phyloP scores from a whole-genome alignment of 208 protist species.

The Willaertia magna region DNA sequence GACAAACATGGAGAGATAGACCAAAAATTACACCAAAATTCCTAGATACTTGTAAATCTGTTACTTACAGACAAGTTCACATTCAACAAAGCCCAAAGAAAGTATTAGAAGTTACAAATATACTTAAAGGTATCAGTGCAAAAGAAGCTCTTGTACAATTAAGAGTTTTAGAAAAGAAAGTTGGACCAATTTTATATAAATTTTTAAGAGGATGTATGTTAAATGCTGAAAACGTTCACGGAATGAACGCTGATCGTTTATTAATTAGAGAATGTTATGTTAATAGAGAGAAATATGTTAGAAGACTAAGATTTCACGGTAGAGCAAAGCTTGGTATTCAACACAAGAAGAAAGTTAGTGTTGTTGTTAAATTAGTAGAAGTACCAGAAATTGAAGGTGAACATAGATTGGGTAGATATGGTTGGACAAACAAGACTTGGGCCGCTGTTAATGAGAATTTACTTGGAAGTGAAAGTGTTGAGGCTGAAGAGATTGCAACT shows the following conservation, averaged over 20 bases:
- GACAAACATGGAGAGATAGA: background rate
- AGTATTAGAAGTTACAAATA: background rate
- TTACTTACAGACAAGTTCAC: background rate
- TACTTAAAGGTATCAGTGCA: background rate
- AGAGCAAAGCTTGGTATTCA: background rate
- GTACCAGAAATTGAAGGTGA: background rate
- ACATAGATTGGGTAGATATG: background rate
- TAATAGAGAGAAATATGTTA: background rate
- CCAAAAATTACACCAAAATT: background rate
- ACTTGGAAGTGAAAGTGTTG: background rate
- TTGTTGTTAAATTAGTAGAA: background rate
- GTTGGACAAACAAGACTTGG: slow-evolving; percentile 4
- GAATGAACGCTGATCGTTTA: background rate
- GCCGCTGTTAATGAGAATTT: background rate
- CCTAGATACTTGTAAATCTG: background rate
- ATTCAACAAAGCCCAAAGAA: background rate
- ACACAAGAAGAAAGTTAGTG: background rate
- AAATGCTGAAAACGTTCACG: background rate
- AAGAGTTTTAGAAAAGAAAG: background rate
- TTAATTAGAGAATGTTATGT: background rate
- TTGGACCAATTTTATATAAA: background rate
- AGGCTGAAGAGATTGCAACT: background rate
- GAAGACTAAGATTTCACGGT: background rate
- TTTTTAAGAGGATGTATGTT: background rate
- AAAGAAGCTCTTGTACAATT: slow-evolving; percentile 4